Evolutionary conservation across 2,329 filamentous ascomycete genomes (phyloP).

Genomic region (Penicillium sp.): DNA sequence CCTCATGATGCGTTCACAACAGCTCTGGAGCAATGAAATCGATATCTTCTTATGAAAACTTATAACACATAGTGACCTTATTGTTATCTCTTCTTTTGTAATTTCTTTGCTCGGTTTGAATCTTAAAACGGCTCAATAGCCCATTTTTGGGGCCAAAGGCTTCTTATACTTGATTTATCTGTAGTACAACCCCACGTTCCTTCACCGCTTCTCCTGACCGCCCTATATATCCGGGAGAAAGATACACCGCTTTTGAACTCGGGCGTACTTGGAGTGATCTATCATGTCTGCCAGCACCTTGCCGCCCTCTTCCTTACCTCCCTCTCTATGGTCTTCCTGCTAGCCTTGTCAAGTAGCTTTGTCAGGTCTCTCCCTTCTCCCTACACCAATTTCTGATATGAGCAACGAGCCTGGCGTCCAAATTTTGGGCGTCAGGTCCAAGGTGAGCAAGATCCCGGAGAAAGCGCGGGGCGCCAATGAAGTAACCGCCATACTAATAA

Average conservation of each 20-base stretch:
- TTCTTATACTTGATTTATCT: not conserved
- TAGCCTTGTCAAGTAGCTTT: not conserved
- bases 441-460: slow-evolving; percentile 31
- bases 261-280: slow-evolving; percentile 3
- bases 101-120: not conserved
- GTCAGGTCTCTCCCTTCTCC: not conserved
- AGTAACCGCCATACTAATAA: slow-evolving; percentile 17
- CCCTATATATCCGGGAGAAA: slow-evolving; percentile 3
- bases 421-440: slow-evolving; percentile 39
- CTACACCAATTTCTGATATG: slow-evolving; percentile 29
- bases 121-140: not conserved
- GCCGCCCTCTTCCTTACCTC: not conserved
- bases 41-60: not conserved
- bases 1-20: slow-evolving; percentile 17
- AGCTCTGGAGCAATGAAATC: slow-evolving; percentile 17
- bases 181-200: not conserved
- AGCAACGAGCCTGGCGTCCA: slow-evolving; percentile 38
- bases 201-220: not conserved
- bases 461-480: slow-evolving; percentile 25
- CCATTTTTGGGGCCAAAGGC: not conserved
- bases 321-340: not conserved
- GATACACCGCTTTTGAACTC: slow-evolving; percentile 14
- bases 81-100: not conserved
- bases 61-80: not conserved
- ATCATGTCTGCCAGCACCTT: slow-evolving; percentile 7